These are phyloP conservation scores for Onygena corvina DNA, from an alignment of 2,329 filamentous ascomycete genomes.

Conservation along the genomic window DNA sequence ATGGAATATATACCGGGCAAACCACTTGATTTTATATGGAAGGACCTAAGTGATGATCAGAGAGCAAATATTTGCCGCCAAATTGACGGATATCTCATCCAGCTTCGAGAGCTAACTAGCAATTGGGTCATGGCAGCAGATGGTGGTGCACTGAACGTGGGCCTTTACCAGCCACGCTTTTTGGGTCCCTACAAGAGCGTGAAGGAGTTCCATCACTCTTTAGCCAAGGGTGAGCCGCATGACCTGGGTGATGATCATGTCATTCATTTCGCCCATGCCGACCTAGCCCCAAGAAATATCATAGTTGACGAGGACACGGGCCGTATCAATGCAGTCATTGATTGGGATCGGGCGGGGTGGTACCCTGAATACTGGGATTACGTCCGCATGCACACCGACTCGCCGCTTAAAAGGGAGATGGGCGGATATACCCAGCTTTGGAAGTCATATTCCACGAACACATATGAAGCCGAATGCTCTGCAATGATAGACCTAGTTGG, in stretches of 20 bases:
- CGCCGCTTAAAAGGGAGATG: not conserved
- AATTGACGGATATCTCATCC: constrained; percentile 9
- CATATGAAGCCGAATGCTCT: too few relatives aligned
- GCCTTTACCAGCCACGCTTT: not conserved
- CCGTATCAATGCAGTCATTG: constrained; percentile 17
- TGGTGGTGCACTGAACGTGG: not conserved
- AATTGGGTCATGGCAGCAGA: constrained; percentile 9
- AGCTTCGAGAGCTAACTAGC: constrained; percentile 7
- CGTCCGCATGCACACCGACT: constrained; percentile 7
- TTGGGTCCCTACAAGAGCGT: not conserved
- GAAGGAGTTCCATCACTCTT: not conserved
- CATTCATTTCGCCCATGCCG: constrained; percentile 16
- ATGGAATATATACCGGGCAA: constrained; percentile 8
- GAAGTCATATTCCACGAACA: too few relatives aligned
- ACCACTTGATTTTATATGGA: constrained; percentile 10
- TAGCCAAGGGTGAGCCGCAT: not conserved
- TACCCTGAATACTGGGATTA: constrained; percentile 14
- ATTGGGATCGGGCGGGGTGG: constrained; percentile 19
- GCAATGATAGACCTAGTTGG: too few relatives aligned
- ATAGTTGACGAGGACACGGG: constrained; percentile 14
- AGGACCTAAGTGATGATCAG: constrained; percentile 7
- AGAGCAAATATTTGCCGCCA: constrained; percentile 7
- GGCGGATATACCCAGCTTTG: too few relatives aligned
- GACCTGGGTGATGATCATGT: constrained; percentile 9
- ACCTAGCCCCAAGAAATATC: constrained; percentile 16